A percentile compares a stretch with the other conserved stretches of the same genome.
Evolutionary conservation across 2,329 filamentous ascomycete species (phyloP).

Genomic region (Aspergillus costaricaensis): DNA sequence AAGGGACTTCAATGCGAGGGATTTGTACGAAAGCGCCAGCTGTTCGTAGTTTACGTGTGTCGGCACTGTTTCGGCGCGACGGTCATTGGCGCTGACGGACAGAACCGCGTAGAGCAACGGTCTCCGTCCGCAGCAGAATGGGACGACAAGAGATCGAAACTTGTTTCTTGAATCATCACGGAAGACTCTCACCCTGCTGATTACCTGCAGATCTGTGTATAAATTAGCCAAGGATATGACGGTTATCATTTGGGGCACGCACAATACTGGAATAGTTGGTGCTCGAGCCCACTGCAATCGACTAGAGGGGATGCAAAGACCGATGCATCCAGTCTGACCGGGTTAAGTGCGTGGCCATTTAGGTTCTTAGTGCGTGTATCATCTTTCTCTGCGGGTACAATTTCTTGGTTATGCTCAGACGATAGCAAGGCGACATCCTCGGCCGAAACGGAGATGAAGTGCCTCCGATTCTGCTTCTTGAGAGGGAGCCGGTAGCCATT

Average conservation of each 20-base stretch:
- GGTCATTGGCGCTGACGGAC: slow-evolving; percentile 5
- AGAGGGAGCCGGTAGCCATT: not conserved
- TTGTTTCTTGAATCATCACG: not conserved
- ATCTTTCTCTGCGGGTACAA: not conserved
- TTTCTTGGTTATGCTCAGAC: not conserved
- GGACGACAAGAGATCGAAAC: slow-evolving; percentile 4
- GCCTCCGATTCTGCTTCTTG: not conserved
- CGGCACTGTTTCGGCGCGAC: not conserved
- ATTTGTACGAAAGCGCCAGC: slow-evolving; percentile 3
- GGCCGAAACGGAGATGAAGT: not conserved
- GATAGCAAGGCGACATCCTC: not conserved
- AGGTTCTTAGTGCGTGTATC: not conserved
- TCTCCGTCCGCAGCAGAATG: slow-evolving; percentile 1
- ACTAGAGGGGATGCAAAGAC: not conserved
- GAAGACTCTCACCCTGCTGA: slow-evolving; percentile 1
- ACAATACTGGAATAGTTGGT: slow-evolving; percentile 5
- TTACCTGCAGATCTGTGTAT: not conserved
- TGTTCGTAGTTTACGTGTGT: slow-evolving; percentile 3
- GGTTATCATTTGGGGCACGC: not conserved
- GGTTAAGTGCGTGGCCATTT: not conserved
- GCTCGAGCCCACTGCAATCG: not conserved
- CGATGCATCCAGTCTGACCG: not conserved
- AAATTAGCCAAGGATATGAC: not conserved
- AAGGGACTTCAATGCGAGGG: not conserved
- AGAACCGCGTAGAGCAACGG: slow-evolving; percentile 5